Percentiles rank a stretch among this genome's conserved stretches.
phyloP scores from a whole-genome alignment of 2,329 filamentous ascomycete genomes.

The Didymella sp. region DNA sequence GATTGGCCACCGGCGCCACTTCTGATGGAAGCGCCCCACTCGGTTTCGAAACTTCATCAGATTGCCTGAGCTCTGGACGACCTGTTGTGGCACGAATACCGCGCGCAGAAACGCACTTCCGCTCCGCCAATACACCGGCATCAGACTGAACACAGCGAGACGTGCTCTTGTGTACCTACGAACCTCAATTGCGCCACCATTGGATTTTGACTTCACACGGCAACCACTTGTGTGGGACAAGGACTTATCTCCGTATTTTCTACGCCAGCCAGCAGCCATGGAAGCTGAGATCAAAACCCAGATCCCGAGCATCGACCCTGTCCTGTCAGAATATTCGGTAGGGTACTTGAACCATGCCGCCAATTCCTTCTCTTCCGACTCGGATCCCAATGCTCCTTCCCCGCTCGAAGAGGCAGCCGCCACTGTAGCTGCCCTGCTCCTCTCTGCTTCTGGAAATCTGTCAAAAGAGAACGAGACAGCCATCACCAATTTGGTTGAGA shows the following conservation, averaged over 20 bases:
- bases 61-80: constrained; percentile 28
- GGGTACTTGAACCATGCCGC: constrained; percentile 95
- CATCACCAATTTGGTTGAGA: constrained; percentile 83
- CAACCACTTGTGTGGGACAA: constrained; percentile 29
- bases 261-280: constrained; percentile 61
- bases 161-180: constrained; percentile 24
- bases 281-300: constrained; percentile 85
- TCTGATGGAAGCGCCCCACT: background rate
- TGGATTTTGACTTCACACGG: constrained; percentile 19
- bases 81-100: constrained; percentile 31
- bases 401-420: constrained; percentile 85
- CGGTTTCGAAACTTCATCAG: constrained; percentile 25
- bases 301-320: constrained; percentile 84
- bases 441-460: constrained; percentile 90
- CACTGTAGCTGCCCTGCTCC: constrained; percentile 82
- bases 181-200: constrained; percentile 32
- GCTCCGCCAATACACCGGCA: constrained; percentile 26
- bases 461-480: constrained; percentile 74
- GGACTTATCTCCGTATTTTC: constrained; percentile 20
- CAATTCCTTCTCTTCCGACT: constrained; percentile 77
- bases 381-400: constrained; percentile 71
- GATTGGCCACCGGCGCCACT: constrained; percentile 34
- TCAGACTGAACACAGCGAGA: constrained; percentile 20
- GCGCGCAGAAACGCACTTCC: constrained; percentile 28
- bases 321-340: constrained; percentile 90